A percentile compares a stretch with the other conserved stretches of the same genome.
These are phyloP conservation scores for Alternaria gansuensis DNA, from an alignment of 2,329 filamentous ascomycete species.

Conservation along the genomic window DNA sequence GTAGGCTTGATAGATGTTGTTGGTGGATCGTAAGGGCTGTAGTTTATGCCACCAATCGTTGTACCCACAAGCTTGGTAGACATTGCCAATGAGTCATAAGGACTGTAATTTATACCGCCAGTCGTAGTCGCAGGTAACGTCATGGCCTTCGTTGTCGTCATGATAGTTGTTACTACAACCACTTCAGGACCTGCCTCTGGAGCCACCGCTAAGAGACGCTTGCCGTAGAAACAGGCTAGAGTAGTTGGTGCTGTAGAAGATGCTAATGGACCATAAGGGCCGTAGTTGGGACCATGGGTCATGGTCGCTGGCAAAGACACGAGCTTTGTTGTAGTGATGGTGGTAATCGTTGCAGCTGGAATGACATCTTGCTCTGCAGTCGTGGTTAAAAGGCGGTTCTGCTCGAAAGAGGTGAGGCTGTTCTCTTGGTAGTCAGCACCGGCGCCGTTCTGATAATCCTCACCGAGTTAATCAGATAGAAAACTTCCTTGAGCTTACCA, in stretches of 20 bases:
- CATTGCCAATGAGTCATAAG: neutral
- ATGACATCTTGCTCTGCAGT: neutral
- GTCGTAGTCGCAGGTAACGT: neutral
- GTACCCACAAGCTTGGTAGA: neutral
- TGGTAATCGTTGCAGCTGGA: neutral
- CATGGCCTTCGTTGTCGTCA: neutral
- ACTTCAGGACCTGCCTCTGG: neutral
- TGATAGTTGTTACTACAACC: neutral
- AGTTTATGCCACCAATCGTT: neutral
- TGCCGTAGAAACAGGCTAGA: neutral
- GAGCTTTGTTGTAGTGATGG: neutral
- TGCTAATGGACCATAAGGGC: neutral
- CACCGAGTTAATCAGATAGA: constrained; percentile 33
- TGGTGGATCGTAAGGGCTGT: neutral
- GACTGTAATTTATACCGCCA: neutral
- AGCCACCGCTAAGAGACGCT: neutral
- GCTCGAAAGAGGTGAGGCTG: neutral
- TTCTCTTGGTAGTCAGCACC: neutral
- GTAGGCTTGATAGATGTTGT: neutral
- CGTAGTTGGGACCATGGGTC: neutral
- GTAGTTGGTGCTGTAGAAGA: neutral
- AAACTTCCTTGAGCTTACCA: constrained; percentile 31
- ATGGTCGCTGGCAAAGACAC: neutral
- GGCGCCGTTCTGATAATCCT: constrained; percentile 15
- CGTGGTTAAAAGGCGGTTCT: neutral